Base-by-base conservation (phyloP, 2,329 filamentous ascomycete species). In the Diaporthe nobilis region DNA sequence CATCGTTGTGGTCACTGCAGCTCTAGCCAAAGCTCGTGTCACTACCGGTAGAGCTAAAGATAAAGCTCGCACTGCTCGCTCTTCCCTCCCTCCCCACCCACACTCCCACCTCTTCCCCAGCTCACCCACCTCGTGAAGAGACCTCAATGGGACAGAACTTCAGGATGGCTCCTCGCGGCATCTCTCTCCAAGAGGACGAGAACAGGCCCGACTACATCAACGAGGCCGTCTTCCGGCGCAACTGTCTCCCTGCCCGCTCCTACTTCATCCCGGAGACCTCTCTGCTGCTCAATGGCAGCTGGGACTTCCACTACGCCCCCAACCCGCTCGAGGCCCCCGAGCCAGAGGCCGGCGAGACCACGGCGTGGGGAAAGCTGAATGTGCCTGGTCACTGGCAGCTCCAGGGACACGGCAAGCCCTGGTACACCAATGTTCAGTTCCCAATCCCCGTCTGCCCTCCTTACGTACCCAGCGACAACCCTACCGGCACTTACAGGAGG, bases 361-460 rank as follows among this genome's bases (percentile, higher is more conserved):
- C 79, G 3, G 84, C 71, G 78, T 91, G 90, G 87, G 83, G 84
- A 28, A 84, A 83, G 53, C 91, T 92, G 77, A 83, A 87, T 15
- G 92, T 94, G 0, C 92, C 92, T 0, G 91, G 91, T 4, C 90
- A 92, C 80, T 94, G 93, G 93, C 92, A 94, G 82, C 84, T 93
- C 6, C 91, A 94, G 82, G 92, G 92, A 37, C 90, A 92, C 80
- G 92, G 92, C 17, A 82, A 86, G 70, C 93, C 93, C 0, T 91
- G 92, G 78, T 94, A 94, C 80, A 94, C 92, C 13, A 94, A 94
- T 78, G 87, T 92, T 37, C 86, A 90, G 70, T 94, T 88, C 76
- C 92, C 92, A 0, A 91, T 94, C 75, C 92, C 91, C 0, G 90
- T 92, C 2, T 88, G 89, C 76, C 92, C 93, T 22, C 93, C 93